A percentile compares a stretch with the other conserved stretches of the same genome.
These are phyloP conservation scores for Poa pratensis DNA, from an alignment of 176 grass and related monocot genomes.

Conservation along the genomic window DNA sequence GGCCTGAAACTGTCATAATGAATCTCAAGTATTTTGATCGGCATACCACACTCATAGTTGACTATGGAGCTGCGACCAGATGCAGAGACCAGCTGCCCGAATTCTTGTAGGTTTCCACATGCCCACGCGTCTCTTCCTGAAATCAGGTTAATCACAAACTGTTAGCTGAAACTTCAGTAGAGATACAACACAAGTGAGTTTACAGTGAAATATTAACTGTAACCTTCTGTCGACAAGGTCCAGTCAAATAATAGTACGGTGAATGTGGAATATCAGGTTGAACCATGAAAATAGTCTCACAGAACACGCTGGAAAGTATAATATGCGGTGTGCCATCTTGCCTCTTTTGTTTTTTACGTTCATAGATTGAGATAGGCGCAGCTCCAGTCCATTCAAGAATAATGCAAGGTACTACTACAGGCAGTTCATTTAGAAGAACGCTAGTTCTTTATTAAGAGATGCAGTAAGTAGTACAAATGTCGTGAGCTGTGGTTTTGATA, in stretches of 20 bases:
- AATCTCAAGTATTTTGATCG: conserved; percentile 14
- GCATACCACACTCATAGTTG: conserved; percentile 91
- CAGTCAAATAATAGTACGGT: not conserved
- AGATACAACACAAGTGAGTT: not conserved
- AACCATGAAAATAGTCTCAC: not conserved
- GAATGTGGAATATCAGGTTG: not conserved
- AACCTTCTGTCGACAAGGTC: not conserved
- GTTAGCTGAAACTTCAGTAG: conserved; percentile 14
- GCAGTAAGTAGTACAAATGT: not conserved
- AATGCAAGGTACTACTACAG: not conserved
- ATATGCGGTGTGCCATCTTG: not conserved
- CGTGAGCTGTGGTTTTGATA: not conserved
- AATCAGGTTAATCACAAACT: conserved; percentile 15
- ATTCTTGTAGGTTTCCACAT: conserved; percentile 73
- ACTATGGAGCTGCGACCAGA: conserved; percentile 91
- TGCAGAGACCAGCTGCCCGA: conserved; percentile 72
- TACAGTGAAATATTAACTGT: not conserved
- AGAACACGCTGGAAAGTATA: not conserved
- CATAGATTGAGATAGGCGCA: no score
- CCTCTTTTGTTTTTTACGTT: not conserved
- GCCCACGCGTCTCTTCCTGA: conserved; percentile 77
- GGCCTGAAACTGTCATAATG: not conserved
- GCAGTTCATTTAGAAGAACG: not conserved
- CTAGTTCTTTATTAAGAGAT: not conserved
- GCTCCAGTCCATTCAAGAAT: not conserved